A percentile compares a stretch with the other conserved stretches of the same genome.
Evolutionary conservation across 139 green algal species (phyloP).

Genomic region (Zygnema cylindricum): DNA sequence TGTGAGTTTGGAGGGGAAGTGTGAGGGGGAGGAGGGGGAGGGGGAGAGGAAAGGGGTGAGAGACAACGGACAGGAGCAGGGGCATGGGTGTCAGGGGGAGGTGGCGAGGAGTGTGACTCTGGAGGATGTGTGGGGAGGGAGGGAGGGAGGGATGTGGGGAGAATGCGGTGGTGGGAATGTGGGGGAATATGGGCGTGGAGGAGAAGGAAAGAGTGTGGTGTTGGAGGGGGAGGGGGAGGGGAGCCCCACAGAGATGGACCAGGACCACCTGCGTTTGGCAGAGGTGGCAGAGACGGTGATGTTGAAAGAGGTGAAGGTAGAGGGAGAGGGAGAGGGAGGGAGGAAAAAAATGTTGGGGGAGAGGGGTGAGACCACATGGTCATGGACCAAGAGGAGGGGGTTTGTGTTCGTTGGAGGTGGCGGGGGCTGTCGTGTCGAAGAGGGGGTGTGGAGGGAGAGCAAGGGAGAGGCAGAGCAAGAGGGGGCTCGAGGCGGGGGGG

Average conservation of each 20-base stretch:
- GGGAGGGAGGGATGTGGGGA: not conserved
- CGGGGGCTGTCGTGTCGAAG: not conserved
- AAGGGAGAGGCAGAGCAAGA: not conserved
- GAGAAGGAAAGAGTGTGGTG: not conserved
- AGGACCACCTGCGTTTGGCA: not conserved
- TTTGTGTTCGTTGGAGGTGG: not conserved
- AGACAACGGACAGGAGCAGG: not conserved
- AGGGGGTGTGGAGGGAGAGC: not conserved
- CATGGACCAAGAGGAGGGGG: not conserved
- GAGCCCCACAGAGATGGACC: not conserved
- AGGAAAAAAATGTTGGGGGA: not conserved
- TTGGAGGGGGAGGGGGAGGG: not conserved
- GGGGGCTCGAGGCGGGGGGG: too few species aligned
- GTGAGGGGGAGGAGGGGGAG: not conserved
- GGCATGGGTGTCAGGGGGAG: too few species aligned
- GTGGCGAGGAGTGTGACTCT: too few species aligned
- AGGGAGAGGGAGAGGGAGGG: not conserved
- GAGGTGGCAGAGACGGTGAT: not conserved
- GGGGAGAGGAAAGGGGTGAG: not conserved
- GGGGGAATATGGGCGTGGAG: not conserved
- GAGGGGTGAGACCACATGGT: too few species aligned
- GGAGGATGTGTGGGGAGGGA: not conserved
- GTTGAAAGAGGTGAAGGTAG: slow-evolving; percentile 3
- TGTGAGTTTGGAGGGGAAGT: not conserved
- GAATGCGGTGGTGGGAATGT: not conserved